A percentile compares a stretch with the other conserved stretches of the same genome.
Evolutionary conservation across 345 rosid species (phyloP).

Genomic region (Pistacia vera): DNA sequence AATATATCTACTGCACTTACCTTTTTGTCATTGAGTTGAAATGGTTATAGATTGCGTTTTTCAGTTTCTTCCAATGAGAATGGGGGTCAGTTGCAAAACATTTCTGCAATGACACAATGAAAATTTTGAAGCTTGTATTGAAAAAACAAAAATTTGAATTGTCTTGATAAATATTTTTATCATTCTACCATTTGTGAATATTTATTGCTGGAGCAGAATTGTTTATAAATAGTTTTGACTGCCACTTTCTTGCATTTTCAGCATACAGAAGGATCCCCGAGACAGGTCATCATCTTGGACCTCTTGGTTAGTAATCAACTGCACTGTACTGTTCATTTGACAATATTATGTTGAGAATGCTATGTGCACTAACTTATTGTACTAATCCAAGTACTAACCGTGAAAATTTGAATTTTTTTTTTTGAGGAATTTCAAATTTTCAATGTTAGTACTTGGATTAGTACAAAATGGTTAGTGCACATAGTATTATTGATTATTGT

Average conservation of each 20-base stretch:
- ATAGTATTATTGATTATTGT: background rate
- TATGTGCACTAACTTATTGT: too few relatives aligned
- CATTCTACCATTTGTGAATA: background rate
- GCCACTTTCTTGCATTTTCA: conserved; percentile 34
- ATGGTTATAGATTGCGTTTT: background rate
- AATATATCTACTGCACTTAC: background rate
- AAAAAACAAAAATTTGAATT: background rate
- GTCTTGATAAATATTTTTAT: background rate
- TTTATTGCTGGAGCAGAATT: background rate
- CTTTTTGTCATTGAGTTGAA: background rate
- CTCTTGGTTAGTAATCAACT: conserved; percentile 63
- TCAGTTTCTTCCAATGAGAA: conserved; percentile 26
- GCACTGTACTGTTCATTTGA: conserved; percentile 3
- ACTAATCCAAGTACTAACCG: too few relatives aligned
- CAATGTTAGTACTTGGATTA: too few relatives aligned
- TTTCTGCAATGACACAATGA: background rate
- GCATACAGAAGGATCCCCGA: conserved; percentile 83
- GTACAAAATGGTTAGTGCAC: too few relatives aligned
- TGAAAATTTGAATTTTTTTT: too few relatives aligned
- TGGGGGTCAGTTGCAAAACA: background rate
- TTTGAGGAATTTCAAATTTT: too few relatives aligned
- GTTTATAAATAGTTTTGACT: background rate
- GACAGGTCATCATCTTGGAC: conserved; percentile 75
- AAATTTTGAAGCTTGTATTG: background rate
- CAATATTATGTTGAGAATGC: too few relatives aligned